These are phyloP conservation scores for Cordia subcordata DNA, from an alignment of 257 asterid species.

Conservation along the genomic window DNA sequence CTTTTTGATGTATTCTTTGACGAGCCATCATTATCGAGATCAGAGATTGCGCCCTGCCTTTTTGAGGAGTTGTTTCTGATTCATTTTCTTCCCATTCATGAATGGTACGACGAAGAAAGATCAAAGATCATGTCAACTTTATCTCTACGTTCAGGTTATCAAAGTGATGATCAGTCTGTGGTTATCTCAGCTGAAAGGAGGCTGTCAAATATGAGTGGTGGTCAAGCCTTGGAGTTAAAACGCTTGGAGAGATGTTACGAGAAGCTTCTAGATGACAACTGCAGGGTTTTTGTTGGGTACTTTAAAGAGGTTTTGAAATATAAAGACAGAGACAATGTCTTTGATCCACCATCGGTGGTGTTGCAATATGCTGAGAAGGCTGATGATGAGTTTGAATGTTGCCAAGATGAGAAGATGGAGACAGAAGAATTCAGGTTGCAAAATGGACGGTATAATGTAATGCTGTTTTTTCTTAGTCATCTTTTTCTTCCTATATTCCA, in stretches of 20 bases:
- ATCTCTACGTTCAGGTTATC: constrained; percentile 12
- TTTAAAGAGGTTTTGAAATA: constrained; percentile 40
- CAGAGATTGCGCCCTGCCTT: constrained; percentile 53
- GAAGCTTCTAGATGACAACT: constrained; percentile 54
- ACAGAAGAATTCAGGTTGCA: constrained; percentile 32
- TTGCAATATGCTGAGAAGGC: constrained; percentile 11
- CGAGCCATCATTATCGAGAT: constrained; percentile 45
- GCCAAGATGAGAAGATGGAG: constrained; percentile 25
- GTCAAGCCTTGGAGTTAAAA: constrained; percentile 44
- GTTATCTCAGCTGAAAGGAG: constrained; percentile 21
- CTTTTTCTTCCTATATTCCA: background rate
- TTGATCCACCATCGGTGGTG: constrained; percentile 33
- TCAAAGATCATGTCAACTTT: constrained; percentile 24
- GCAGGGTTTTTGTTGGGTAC: constrained; percentile 40
- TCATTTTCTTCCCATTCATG: constrained; percentile 43
- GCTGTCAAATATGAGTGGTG: constrained; percentile 54
- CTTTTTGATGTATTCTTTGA: constrained; percentile 40
- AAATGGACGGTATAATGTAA: constrained; percentile 83
- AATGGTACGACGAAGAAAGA: constrained; percentile 49
- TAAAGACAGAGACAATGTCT: constrained; percentile 12
- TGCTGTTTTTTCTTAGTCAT: constrained; percentile 19
- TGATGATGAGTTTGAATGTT: constrained; percentile 5
- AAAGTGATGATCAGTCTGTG: constrained; percentile 34
- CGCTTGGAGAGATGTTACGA: constrained; percentile 57
- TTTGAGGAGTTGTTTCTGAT: constrained; percentile 57